Conservation (phyloP, 306 rosid species). For the Ormosia emarginata region DNA sequence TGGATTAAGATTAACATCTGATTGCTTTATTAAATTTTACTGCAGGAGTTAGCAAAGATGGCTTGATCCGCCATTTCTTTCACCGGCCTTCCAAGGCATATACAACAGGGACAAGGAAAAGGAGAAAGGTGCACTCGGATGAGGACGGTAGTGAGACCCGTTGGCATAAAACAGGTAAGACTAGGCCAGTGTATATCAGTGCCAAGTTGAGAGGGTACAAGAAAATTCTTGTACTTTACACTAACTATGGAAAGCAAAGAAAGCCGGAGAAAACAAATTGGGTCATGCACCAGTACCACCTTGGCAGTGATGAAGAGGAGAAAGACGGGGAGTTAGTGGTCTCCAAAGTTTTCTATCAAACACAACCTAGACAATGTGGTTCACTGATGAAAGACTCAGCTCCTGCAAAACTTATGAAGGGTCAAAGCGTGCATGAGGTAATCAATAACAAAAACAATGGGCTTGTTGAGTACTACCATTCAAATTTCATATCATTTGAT, state of each 20-base stretch:
- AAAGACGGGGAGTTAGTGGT: slow-evolving; percentile 78
- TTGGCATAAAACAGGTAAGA: slow-evolving; percentile 69
- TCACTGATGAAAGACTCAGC: slow-evolving; percentile 43
- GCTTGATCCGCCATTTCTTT: slow-evolving; percentile 53
- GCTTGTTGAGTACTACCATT: slow-evolving; percentile 37
- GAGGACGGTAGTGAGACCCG: slow-evolving; percentile 51
- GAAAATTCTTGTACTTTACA: slow-evolving; percentile 71
- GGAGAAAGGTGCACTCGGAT: slow-evolving; percentile 54
- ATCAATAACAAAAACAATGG: slow-evolving; percentile 24
- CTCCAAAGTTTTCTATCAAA: slow-evolving; percentile 75
- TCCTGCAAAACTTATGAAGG: slow-evolving; percentile 19
- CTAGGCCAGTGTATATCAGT: slow-evolving; percentile 36
- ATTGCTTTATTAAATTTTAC: neutral
- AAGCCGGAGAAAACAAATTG: slow-evolving; percentile 82
- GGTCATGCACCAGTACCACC: slow-evolving; percentile 77
- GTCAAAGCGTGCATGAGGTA: slow-evolving; percentile 30
- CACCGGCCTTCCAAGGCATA: slow-evolving; percentile 62
- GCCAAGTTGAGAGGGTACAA: slow-evolving; percentile 57
- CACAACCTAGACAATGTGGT: slow-evolving; percentile 76
- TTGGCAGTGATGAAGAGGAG: slow-evolving; percentile 63
- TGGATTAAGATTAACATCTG: neutral
- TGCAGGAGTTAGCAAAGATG: slow-evolving; percentile 58
- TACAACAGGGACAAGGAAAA: slow-evolving; percentile 56
- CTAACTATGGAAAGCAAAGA: slow-evolving; percentile 68
- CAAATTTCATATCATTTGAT: slow-evolving; percentile 54